A percentile compares a stretch with the other conserved stretches of the same genome.
These are phyloP conservation scores for Aspergillus pseudonomiae DNA, from an alignment of 2,329 filamentous ascomycete genomes.

Conservation along the genomic window DNA sequence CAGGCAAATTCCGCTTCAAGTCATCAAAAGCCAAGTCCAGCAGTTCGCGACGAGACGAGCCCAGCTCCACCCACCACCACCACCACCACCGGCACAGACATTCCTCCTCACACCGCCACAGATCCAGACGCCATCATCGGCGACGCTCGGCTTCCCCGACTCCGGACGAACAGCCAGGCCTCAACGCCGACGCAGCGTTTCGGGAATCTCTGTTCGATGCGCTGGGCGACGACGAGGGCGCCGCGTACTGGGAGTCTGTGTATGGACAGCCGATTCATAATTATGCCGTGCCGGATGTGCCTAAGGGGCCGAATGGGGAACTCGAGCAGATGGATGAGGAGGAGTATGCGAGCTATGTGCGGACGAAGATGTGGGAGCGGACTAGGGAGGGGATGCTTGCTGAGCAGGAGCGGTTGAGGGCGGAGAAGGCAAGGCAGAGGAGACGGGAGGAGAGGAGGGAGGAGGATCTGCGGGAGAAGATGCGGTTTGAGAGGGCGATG, in stretches of 20 bases:
- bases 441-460: slow-evolving; percentile 40
- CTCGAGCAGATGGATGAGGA: slow-evolving; percentile 90
- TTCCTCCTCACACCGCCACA: slow-evolving; percentile 25
- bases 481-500: slow-evolving; percentile 63
- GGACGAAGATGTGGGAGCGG: slow-evolving; percentile 92
- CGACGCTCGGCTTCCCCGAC: slow-evolving; percentile 1
- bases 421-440: slow-evolving; percentile 53
- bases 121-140: slow-evolving; percentile 23
- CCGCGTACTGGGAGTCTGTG: slow-evolving; percentile 92
- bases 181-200: slow-evolving; percentile 77
- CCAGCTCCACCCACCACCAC: slow-evolving; percentile 15
- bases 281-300: slow-evolving; percentile 60
- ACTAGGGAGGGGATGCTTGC: slow-evolving; percentile 82
- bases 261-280: slow-evolving; percentile 93
- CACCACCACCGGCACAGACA: slow-evolving; percentile 25
- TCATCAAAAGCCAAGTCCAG: slow-evolving; percentile 14
- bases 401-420: slow-evolving; percentile 67
- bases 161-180: neutral
- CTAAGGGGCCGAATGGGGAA: slow-evolving; percentile 54
- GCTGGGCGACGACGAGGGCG: slow-evolving; percentile 94
- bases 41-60: slow-evolving; percentile 7
- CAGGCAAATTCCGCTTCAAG: slow-evolving; percentile 40
- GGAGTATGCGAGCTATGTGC: slow-evolving; percentile 84
- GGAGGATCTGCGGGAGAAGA: slow-evolving; percentile 29
- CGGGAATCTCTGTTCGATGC: slow-evolving; percentile 95